Conservation (phyloP, 176 grass and related monocot genomes). For the Rhynchospora breviuscula region DNA sequence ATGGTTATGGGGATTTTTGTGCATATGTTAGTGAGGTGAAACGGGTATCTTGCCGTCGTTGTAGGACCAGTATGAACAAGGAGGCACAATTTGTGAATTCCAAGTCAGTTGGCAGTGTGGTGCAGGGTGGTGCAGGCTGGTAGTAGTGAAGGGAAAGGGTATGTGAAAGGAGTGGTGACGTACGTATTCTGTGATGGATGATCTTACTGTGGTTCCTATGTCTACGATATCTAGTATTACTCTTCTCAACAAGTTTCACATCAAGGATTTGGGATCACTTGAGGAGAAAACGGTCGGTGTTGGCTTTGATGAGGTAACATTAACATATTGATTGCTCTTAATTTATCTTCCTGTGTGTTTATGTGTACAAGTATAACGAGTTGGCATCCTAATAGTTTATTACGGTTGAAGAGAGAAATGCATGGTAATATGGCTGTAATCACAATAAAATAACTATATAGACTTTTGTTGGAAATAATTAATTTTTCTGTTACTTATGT, state of each 20-base stretch:
- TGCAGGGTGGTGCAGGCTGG: background rate
- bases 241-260: conserved; percentile 17
- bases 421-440: too few species aligned
- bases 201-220: conserved; percentile 37
- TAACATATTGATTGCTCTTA: too few species aligned
- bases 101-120: background rate
- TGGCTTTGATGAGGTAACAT: conserved; percentile 23
- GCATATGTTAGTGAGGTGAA: background rate
- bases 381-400: too few species aligned
- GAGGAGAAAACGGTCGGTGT: conserved; percentile 32
- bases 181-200: conserved; percentile 43
- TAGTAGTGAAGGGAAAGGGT: background rate
- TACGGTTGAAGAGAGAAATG: too few species aligned
- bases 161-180: conserved; percentile 25
- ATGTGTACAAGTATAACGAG: too few species aligned
- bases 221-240: conserved; percentile 32
- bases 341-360: too few species aligned
- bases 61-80: background rate
- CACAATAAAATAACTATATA: too few species aligned
- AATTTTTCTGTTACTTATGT: too few species aligned
- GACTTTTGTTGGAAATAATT: too few species aligned
- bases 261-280: conserved; percentile 16
- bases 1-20: background rate
- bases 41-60: background rate
- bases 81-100: background rate